Conservation (phyloP, 208 protist species). For the Acanthamoeba culbertsoni region DNA sequence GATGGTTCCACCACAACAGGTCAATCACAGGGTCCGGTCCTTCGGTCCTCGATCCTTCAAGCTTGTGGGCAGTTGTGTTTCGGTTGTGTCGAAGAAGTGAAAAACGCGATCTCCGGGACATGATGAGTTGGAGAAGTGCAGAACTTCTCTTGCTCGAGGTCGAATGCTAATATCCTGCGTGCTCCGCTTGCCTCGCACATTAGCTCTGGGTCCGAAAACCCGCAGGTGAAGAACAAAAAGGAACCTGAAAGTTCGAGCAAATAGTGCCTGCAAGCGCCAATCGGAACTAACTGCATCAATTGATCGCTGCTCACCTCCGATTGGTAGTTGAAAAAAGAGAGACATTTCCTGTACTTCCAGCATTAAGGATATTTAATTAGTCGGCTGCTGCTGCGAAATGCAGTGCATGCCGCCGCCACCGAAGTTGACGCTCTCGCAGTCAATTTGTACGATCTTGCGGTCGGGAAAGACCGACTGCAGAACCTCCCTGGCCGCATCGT, state of each 20-base stretch:
- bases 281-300: too few species aligned
- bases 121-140: too few species aligned
- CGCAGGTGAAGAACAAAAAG: too few species aligned
- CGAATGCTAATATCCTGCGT: too few species aligned
- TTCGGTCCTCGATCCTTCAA: not conserved
- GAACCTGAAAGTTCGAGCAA: too few species aligned
- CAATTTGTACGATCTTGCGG: constrained; percentile 61
- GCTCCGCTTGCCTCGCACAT: too few species aligned
- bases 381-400: constrained; percentile 73
- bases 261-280: too few species aligned
- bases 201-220: too few species aligned
- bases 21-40: not conserved
- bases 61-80: not conserved
- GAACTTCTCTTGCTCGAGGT: too few species aligned
- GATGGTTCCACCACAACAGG: not conserved
- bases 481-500: constrained; percentile 60
- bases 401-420: constrained; percentile 76
- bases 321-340: too few species aligned
- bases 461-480: constrained; percentile 61
- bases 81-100: not conserved
- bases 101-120: too few species aligned
- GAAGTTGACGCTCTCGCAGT: constrained; percentile 63
- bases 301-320: too few species aligned
- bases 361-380: not conserved
- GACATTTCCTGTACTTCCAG: not conserved